A percentile compares a stretch with the other conserved stretches of the same genome.
Conservation (phyloP, 2,329 filamentous ascomycete genomes). For the Trichoderma gracile region DNA sequence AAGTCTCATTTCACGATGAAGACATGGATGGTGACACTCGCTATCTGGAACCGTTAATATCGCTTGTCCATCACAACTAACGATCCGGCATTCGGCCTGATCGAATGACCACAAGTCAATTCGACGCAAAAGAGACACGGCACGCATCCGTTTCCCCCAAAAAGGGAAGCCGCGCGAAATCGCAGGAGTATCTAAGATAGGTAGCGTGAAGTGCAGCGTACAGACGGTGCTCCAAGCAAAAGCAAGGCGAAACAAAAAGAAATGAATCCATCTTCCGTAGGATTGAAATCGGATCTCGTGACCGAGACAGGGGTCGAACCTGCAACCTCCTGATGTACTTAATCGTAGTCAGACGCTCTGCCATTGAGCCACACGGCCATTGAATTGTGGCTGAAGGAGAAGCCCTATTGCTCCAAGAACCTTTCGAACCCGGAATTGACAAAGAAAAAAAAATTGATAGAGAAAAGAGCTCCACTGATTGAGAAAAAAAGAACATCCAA, state of each 20-base stretch:
- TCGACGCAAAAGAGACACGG: neutral
- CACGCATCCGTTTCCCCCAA: neutral
- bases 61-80: constrained; percentile 6
- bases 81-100: neutral
- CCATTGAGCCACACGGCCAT: constrained; percentile 25
- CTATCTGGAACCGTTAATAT: constrained; percentile 2
- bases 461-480: constrained; percentile 29
- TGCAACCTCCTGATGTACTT: constrained; percentile 25
- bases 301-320: constrained; percentile 26
- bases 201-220: no score
- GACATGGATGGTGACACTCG: constrained; percentile 7
- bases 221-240: neutral
- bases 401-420: neutral
- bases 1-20: neutral
- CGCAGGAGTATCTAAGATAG: neutral
- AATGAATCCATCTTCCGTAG: constrained; percentile 6
- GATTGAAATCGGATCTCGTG: constrained; percentile 18
- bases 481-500: neutral
- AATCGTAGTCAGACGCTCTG: constrained; percentile 26
- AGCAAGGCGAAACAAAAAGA: constrained; percentile 18
- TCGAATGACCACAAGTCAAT: neutral
- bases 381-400: neutral
- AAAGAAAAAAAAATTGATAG: neutral
- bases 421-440: neutral
- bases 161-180: neutral